A percentile compares a stretch with the other conserved stretches of the same genome.
phyloP scores from a whole-genome alignment of 2,329 filamentous ascomycete species.

The Pseudopyricularia cyperi region DNA sequence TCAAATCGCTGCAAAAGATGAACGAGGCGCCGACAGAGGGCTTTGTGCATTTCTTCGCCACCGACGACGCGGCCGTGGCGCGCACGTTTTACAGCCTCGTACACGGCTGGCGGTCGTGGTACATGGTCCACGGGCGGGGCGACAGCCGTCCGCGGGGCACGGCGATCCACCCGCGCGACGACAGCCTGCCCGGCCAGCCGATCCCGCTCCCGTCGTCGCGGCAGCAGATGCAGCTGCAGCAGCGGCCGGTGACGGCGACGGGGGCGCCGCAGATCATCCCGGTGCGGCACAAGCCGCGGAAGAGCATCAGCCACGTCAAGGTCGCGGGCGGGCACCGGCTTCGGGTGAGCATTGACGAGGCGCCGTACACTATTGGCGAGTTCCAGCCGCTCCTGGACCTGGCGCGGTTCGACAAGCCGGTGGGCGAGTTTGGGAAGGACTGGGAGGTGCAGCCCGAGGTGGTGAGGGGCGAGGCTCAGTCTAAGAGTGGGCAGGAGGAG shows the following conservation, averaged over 20 bases:
- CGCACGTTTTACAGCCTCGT: conserved; percentile 57
- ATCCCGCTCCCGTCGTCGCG: conserved; percentile 10
- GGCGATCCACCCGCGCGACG: background rate
- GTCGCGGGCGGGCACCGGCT: conserved; percentile 19
- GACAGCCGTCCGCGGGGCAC: background rate
- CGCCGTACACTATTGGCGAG: conserved; percentile 49
- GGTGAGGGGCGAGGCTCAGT: conserved; percentile 8
- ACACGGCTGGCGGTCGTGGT: conserved; percentile 85
- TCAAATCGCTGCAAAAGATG: conserved; percentile 87
- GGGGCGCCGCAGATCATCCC: conserved; percentile 15
- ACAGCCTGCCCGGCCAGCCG: background rate
- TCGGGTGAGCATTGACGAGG: conserved; percentile 31
- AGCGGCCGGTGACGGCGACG: background rate
- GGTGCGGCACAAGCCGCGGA: conserved; percentile 15
- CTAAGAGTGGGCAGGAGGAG: conserved; percentile 13
- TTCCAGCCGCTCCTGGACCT: conserved; percentile 57
- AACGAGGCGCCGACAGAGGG: conserved; percentile 53
- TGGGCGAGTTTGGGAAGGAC: conserved; percentile 36
- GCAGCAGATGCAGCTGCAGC: conserved; percentile 7
- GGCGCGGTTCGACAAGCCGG: conserved; percentile 39
- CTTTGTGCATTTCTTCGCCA: conserved; percentile 86
- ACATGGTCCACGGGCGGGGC: conserved; percentile 54
- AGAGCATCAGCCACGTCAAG: conserved; percentile 16
- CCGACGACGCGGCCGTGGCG: conserved; percentile 56
- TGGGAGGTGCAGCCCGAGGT: conserved; percentile 16